Percentiles rank a stretch among this genome's conserved stretches.
These are phyloP conservation scores for Paramecium primaurelia DNA, from an alignment of 73 alveolate genomes.

Conservation along the genomic window DNA sequence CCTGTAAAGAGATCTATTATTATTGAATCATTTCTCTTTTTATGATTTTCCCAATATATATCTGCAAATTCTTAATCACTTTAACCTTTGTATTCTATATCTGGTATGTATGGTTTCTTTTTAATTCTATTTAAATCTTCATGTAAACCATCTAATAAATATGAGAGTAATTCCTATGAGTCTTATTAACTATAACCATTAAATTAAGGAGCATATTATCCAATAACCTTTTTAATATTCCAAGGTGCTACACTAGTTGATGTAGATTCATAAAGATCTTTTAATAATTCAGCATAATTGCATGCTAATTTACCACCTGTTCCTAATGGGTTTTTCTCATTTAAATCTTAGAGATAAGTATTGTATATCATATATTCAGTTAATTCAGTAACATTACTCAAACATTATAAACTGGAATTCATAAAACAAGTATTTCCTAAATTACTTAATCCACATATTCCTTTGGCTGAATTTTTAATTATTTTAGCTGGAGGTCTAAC, in stretches of 20 bases:
- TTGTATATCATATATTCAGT: conserved; percentile 82
- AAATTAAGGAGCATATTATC: conserved; percentile 79
- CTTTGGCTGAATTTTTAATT: conserved; percentile 31
- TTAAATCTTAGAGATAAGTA: conserved; percentile 77
- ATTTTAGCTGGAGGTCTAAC: conserved; percentile 62
- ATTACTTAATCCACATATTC: conserved; percentile 89
- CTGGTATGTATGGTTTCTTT: conserved; percentile 84
- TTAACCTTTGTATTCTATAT: conserved; percentile 67
- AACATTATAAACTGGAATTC: conserved; percentile 95
- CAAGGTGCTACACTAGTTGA: conserved; percentile 65
- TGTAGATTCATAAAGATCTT: conserved; percentile 82
- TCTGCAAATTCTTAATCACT: conserved; percentile 87
- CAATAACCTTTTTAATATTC: conserved; percentile 73
- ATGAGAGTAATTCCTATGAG: conserved; percentile 81
- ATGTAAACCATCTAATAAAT: conserved; percentile 91
- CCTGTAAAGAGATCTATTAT: conserved; percentile 95
- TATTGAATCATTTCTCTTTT: conserved; percentile 88
- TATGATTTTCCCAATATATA: conserved; percentile 87
- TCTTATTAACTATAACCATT: conserved; percentile 84
- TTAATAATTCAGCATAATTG: conserved; percentile 87
- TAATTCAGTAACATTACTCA: conserved; percentile 81
- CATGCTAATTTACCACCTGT: conserved; percentile 89
- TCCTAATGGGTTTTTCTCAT: conserved; percentile 91
- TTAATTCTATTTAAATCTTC: conserved; percentile 93
- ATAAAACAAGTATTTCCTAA: conserved; percentile 98